Evolutionary conservation across 179 eudicot species (phyloP).

Genomic region (Spergularia azorica): DNA sequence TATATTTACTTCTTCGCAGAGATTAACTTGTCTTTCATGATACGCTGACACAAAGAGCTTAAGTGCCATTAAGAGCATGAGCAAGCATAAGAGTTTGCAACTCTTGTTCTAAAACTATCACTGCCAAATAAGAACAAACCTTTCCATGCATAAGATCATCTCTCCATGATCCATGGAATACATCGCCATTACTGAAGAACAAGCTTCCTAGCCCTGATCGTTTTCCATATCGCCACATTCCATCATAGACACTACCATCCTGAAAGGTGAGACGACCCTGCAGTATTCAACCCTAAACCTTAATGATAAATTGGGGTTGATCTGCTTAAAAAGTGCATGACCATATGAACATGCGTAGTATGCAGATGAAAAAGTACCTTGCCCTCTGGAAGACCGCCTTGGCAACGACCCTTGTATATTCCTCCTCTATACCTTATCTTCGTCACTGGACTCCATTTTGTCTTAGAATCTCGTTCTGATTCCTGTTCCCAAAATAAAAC

Average conservation of each 20-base stretch:
- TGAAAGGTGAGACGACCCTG: slow-evolving; percentile 76
- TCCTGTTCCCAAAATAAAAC: slow-evolving; percentile 45
- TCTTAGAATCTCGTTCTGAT: slow-evolving; percentile 73
- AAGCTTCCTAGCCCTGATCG: slow-evolving; percentile 88
- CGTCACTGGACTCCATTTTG: slow-evolving; percentile 77
- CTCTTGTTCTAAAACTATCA: background rate
- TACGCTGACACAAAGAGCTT: background rate
- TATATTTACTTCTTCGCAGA: background rate
- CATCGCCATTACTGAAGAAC: slow-evolving; percentile 85
- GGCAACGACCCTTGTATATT: slow-evolving; percentile 71
- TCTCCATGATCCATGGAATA: slow-evolving; percentile 95
- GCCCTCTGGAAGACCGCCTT: slow-evolving; percentile 98
- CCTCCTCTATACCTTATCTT: slow-evolving; percentile 90
- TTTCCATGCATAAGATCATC: slow-evolving; percentile 98
- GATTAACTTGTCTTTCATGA: too few species aligned
- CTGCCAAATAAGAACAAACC: slow-evolving; percentile 39
- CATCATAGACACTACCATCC: slow-evolving; percentile 92
- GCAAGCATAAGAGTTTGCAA: background rate
- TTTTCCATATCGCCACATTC: slow-evolving; percentile 93
- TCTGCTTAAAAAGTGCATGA: slow-evolving; percentile 14
- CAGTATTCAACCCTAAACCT: slow-evolving; percentile 25
- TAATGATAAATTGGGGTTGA: slow-evolving; percentile 2
- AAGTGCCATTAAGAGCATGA: background rate
- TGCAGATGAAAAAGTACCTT: slow-evolving; percentile 53
- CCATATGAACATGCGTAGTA: background rate